These are phyloP conservation scores for Salvia sclarea DNA, from an alignment of 305 asterid genomes.

Conservation along the genomic window DNA sequence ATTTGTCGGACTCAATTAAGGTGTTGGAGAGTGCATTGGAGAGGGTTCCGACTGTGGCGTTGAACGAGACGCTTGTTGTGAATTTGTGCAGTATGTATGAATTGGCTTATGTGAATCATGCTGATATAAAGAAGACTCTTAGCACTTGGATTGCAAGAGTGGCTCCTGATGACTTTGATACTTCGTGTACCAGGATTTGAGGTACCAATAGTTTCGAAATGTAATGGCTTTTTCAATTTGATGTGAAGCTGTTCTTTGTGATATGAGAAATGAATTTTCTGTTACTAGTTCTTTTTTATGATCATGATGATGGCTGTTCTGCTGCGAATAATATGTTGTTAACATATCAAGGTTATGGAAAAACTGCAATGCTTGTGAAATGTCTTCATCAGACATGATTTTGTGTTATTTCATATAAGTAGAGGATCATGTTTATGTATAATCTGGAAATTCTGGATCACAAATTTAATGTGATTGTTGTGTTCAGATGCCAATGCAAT, in stretches of 20 bases:
- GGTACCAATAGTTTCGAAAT: constrained; percentile 38
- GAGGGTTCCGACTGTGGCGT: constrained; percentile 85
- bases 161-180: constrained; percentile 96
- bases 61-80: constrained; percentile 93
- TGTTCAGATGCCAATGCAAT: neutral
- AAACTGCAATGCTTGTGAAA: constrained; percentile 1
- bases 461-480: constrained; percentile 4
- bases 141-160: constrained; percentile 95
- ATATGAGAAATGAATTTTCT: constrained; percentile 23
- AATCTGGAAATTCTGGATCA: neutral
- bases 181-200: constrained; percentile 84
- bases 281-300: constrained; percentile 3
- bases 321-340: neutral
- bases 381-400: constrained; percentile 4
- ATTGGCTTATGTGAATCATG: constrained; percentile 88
- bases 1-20: constrained; percentile 89
- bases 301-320: constrained; percentile 15
- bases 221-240: constrained; percentile 24
- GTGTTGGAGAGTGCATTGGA: constrained; percentile 92
- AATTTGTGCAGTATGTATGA: constrained; percentile 99
- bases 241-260: constrained; percentile 26
- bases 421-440: neutral
- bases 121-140: constrained; percentile 83
- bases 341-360: neutral
- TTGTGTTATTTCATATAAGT: neutral